phyloP scores from a whole-genome alignment of 306 rosid genomes.

The Amphicarpaea edgeworthii region DNA sequence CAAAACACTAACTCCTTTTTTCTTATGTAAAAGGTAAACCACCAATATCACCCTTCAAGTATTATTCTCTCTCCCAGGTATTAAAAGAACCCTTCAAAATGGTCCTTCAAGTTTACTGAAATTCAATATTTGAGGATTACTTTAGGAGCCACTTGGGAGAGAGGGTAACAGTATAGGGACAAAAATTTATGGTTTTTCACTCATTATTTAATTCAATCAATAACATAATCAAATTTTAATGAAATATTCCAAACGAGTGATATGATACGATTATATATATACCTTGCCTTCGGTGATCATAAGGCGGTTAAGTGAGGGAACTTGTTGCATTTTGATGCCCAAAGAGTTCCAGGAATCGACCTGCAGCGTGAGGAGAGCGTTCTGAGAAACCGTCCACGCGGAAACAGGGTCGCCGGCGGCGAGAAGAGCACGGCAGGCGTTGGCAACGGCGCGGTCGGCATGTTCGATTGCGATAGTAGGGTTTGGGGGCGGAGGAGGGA shows the following conservation, averaged over 20 bases:
- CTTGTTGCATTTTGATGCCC: conserved; percentile 78
- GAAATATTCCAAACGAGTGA: not conserved
- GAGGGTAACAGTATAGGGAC: no score
- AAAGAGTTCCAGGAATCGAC: conserved; percentile 69
- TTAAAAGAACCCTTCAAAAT: not conserved
- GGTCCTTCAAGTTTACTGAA: not conserved
- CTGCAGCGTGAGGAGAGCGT: conserved; percentile 60
- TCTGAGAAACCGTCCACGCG: conserved; percentile 77
- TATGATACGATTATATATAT: not conserved
- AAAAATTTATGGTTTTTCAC: no score
- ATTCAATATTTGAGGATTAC: no score
- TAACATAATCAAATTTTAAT: not conserved
- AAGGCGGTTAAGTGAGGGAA: conserved; percentile 69
- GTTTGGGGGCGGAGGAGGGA: conserved; percentile 27
- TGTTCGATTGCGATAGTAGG: conserved; percentile 39
- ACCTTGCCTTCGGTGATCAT: conserved; percentile 81
- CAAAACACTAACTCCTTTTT: conserved; percentile 7
- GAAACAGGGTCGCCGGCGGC: conserved; percentile 65
- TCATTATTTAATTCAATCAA: not conserved
- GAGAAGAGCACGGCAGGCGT: conserved; percentile 58
- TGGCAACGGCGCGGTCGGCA: conserved; percentile 54
- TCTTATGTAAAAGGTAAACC: not conserved
- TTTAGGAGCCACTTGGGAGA: no score
- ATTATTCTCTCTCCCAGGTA: not conserved
- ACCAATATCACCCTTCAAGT: not conserved